These are phyloP conservation scores for Nematodospora anomalae DNA, from an alignment of 1,139 yeast species.

Conservation along the genomic window DNA sequence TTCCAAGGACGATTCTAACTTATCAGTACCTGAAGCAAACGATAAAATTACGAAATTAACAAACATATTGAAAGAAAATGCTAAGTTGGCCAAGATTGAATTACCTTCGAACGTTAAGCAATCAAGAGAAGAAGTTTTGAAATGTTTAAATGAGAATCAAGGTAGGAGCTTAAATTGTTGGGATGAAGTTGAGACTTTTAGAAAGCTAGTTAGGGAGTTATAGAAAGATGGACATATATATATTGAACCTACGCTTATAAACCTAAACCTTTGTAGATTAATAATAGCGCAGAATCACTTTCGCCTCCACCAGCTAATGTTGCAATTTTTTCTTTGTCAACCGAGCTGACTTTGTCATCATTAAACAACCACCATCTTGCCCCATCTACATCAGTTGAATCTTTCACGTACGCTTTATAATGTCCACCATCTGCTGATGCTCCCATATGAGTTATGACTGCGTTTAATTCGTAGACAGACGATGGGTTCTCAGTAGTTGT, in stretches of 20 bases:
- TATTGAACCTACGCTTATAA: slow-evolving; percentile 22
- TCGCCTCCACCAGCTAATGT: slow-evolving; percentile 96
- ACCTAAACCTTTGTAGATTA: slow-evolving; percentile 81
- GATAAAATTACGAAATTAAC: slow-evolving; percentile 46
- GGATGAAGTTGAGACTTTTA: slow-evolving; percentile 79
- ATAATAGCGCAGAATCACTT: slow-evolving; percentile 89
- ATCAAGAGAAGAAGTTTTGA: slow-evolving; percentile 58
- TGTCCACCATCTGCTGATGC: slow-evolving; percentile 97
- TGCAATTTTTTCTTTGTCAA: slow-evolving; percentile 78
- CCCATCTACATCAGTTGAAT: slow-evolving; percentile 61
- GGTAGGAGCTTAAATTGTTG: slow-evolving; percentile 84
- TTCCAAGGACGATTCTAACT: slow-evolving; percentile 5
- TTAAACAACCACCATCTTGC: slow-evolving; percentile 92
- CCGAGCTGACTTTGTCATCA: slow-evolving; percentile 84
- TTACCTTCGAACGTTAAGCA: slow-evolving; percentile 30
- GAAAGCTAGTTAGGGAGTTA: slow-evolving; percentile 44
- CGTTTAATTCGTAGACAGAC: slow-evolving; percentile 78
- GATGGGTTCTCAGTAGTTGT: slow-evolving; percentile 77
- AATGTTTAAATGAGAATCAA: slow-evolving; percentile 68
- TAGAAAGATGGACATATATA: slow-evolving; percentile 9
- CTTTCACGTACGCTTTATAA: slow-evolving; percentile 85
- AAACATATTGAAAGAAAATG: slow-evolving; percentile 48
- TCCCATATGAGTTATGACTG: slow-evolving; percentile 91
- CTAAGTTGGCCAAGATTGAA: slow-evolving; percentile 42
- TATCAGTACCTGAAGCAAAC: slow-evolving; percentile 33